phyloP scores from a whole-genome alignment of 768 basidiomycete species.

The Lepiota subincarnata region DNA sequence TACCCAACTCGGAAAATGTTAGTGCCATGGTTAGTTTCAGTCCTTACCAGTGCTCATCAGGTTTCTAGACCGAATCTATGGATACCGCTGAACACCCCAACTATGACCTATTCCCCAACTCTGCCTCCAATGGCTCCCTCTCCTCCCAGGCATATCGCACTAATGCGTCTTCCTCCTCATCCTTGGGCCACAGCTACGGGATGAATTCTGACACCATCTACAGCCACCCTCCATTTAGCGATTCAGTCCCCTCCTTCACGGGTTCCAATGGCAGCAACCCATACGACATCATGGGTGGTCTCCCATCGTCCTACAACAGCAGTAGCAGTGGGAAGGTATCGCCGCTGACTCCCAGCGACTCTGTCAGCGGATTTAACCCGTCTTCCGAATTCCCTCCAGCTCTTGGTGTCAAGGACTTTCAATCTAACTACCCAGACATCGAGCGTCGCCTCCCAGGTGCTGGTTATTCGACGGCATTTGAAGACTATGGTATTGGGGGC shows the following conservation, averaged over 20 bases:
- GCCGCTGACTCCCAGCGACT: conserved; percentile 67
- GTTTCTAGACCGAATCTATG: conserved; percentile 45
- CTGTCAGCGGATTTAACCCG: conserved; percentile 54
- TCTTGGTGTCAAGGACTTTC: conserved; percentile 53
- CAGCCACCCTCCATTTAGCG: conserved; percentile 53
- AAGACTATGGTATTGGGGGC: conserved; percentile 54
- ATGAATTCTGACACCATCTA: conserved; percentile 58
- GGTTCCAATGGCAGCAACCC: conserved; percentile 42
- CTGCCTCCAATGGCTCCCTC: conserved; percentile 37
- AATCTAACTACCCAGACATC: conserved; percentile 54
- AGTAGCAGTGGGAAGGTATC: conserved; percentile 68
- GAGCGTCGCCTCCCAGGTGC: conserved; percentile 39
- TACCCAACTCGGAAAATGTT: conserved; percentile 38
- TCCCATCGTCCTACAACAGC: conserved; percentile 51
- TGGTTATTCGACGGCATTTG: conserved; percentile 21
- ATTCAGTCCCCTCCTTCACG: conserved; percentile 56
- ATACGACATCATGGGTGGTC: conserved; percentile 63
- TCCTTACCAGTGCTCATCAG: conserved; percentile 24
- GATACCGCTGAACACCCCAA: conserved; percentile 50
- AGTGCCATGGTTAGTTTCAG: conserved; percentile 23
- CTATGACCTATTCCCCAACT: conserved; percentile 64
- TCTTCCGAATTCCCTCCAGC: conserved; percentile 46
- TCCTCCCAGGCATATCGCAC: conserved; percentile 61
- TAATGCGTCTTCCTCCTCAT: conserved; percentile 69
- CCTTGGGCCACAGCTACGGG: conserved; percentile 52